Conservation (phyloP, 2,329 filamentous ascomycete species). For the Cladosporium sp. region DNA sequence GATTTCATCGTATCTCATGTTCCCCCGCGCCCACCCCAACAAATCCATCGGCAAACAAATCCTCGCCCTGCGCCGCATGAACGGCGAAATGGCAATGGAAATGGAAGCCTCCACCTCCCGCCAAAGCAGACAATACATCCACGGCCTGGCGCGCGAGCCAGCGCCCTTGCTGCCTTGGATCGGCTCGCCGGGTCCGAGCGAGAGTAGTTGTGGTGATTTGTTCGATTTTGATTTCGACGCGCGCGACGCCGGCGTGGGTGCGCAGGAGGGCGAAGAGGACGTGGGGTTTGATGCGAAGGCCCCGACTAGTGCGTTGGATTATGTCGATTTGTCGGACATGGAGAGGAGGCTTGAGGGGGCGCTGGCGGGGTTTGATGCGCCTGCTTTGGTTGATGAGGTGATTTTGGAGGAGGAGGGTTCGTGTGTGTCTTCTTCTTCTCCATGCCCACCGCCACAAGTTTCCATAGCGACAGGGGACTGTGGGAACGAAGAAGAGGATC, state of each 20-base stretch:
- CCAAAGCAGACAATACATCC: constrained; percentile 34
- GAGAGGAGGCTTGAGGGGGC: constrained; percentile 24
- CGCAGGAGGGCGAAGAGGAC: neutral
- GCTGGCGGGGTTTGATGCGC: constrained; percentile 21
- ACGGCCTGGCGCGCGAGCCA: constrained; percentile 36
- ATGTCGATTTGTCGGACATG: constrained; percentile 22
- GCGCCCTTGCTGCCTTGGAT: constrained; percentile 30
- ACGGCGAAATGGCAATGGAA: constrained; percentile 39
- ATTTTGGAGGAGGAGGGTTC: constrained; percentile 14
- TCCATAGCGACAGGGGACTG: neutral
- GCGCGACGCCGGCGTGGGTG: neutral
- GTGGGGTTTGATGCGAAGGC: neutral
- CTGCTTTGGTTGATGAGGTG: constrained; percentile 8
- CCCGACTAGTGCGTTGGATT: constrained; percentile 20
- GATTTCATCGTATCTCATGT: constrained; percentile 99
- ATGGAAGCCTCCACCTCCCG: constrained; percentile 23
- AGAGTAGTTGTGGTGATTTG: constrained; percentile 17
- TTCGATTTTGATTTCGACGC: constrained; percentile 25
- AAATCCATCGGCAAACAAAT: constrained; percentile 36
- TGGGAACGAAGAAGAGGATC: neutral
- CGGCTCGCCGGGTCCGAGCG: constrained; percentile 13
- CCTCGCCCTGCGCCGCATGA: constrained; percentile 39
- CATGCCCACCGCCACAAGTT: too few species aligned
- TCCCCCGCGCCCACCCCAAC: constrained; percentile 34
- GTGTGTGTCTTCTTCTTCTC: neutral